Evolutionary conservation across 108 stramenopile species (phyloP).

Genomic region (Nannochloropsis oceanica): DNA sequence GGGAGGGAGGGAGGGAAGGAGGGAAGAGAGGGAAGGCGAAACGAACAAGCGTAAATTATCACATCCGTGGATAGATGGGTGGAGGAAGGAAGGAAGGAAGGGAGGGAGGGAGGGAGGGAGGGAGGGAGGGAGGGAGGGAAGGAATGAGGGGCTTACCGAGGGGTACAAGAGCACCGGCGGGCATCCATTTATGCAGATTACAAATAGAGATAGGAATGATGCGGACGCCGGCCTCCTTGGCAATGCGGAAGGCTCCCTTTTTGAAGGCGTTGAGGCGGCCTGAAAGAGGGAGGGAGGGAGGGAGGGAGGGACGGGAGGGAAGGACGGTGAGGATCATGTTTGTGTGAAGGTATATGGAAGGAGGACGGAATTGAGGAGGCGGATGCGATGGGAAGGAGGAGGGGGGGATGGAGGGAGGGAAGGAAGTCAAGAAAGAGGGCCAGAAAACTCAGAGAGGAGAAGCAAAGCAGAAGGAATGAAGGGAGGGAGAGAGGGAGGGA

Average conservation of each 20-base stretch:
- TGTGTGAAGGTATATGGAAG: too few species aligned
- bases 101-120: neutral
- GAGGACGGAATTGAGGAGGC: too few species aligned
- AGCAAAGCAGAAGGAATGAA: too few species aligned
- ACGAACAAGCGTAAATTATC: too few species aligned
- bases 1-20: neutral
- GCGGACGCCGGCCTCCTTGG: neutral
- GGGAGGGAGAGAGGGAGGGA: neutral
- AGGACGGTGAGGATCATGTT: too few species aligned
- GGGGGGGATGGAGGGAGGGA: too few species aligned
- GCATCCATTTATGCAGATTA: neutral
- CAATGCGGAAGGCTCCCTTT: conserved; percentile 11
- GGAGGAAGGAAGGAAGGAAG: neutral
- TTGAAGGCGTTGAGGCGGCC: conserved; percentile 3
- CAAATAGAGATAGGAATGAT: conserved; percentile 6
- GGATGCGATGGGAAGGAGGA: too few species aligned
- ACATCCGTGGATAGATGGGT: too few species aligned
- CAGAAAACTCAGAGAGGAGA: too few species aligned
- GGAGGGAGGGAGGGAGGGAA: neutral
- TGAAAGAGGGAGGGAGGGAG: neutral
- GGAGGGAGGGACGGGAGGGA: neutral
- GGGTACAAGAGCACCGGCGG: neutral
- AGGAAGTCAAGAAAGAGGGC: too few species aligned
- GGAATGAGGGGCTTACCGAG: neutral
- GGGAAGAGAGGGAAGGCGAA: too few species aligned